Conservation (phyloP, 306 rosid genomes). For the Prunus mira region DNA sequence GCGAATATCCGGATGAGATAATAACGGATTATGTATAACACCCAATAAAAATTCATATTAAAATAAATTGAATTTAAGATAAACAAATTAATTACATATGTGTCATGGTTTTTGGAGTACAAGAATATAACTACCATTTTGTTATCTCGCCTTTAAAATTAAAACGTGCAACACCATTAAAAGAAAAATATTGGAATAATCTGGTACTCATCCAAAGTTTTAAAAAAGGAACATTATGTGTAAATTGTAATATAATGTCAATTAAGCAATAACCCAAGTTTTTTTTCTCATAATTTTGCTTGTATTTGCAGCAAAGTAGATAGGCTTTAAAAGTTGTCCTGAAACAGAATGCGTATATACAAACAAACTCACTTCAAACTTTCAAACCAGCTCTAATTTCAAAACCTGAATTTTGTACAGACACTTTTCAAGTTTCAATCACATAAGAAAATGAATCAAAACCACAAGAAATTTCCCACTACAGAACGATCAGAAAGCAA, state of each 20-base stretch:
- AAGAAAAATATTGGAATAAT: too few relatives aligned
- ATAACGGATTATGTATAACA: not conserved
- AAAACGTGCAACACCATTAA: too few relatives aligned
- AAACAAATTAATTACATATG: too few relatives aligned
- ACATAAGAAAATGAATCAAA: not conserved
- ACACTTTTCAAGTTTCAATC: not conserved
- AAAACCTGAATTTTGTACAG: not conserved
- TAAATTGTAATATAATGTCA: not conserved
- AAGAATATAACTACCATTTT: not conserved
- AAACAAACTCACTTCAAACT: not conserved
- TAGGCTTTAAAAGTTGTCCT: too few relatives aligned
- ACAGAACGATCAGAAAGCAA: slow-evolving; percentile 16
- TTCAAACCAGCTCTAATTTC: not conserved
- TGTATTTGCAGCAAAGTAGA: not conserved
- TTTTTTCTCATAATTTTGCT: not conserved
- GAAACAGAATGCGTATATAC: not conserved
- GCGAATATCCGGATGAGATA: too few relatives aligned
- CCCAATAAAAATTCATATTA: too few relatives aligned
- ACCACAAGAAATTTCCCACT: not conserved
- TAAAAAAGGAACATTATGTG: too few relatives aligned
- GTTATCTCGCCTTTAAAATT: not conserved
- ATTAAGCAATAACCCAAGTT: not conserved
- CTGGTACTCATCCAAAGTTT: too few relatives aligned
- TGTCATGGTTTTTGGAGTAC: not conserved
- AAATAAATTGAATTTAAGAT: too few relatives aligned